These are phyloP conservation scores for Talaromyces sp. DNA, from an alignment of 2,329 filamentous ascomycete species.

Conservation along the genomic window DNA sequence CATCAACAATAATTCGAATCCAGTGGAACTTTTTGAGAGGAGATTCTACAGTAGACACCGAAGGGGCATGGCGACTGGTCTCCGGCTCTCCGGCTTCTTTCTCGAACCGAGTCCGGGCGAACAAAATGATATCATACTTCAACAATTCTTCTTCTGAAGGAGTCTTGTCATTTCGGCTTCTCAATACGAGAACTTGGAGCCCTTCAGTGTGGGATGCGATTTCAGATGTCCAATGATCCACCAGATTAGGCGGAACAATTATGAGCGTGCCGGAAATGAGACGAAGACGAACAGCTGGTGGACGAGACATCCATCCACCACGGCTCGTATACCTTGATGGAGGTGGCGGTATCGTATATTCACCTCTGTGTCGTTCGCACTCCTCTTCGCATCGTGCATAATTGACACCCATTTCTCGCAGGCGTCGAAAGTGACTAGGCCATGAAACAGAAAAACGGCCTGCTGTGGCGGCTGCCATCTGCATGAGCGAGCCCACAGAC, in stretches of 20 bases:
- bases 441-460: slow-evolving; percentile 69
- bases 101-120: slow-evolving; percentile 73
- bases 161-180: slow-evolving; percentile 52
- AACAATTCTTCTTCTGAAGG: slow-evolving; percentile 61
- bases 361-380: slow-evolving; percentile 58
- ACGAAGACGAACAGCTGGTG: slow-evolving; percentile 51
- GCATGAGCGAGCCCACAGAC: slow-evolving; percentile 62
- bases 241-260: slow-evolving; percentile 77
- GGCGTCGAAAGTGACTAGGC: slow-evolving; percentile 61
- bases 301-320: slow-evolving; percentile 44
- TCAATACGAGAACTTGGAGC: slow-evolving; percentile 65
- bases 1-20: slow-evolving; percentile 86
- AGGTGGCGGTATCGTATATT: slow-evolving; percentile 57
- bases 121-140: slow-evolving; percentile 72
- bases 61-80: slow-evolving; percentile 50
- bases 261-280: slow-evolving; percentile 71
- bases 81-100: slow-evolving; percentile 57
- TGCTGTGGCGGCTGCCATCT: slow-evolving; percentile 72
- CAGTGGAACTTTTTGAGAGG: slow-evolving; percentile 73
- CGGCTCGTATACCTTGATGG: slow-evolving; percentile 40
- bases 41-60: slow-evolving; percentile 52
- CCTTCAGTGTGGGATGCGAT: slow-evolving; percentile 72
- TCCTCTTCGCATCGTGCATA: slow-evolving; percentile 56
- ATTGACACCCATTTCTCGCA: slow-evolving; percentile 50
- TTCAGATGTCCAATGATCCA: slow-evolving; percentile 80